Evolutionary conservation across 805 yeast species (phyloP).

Genomic region (Metschnikowia lunata): DNA sequence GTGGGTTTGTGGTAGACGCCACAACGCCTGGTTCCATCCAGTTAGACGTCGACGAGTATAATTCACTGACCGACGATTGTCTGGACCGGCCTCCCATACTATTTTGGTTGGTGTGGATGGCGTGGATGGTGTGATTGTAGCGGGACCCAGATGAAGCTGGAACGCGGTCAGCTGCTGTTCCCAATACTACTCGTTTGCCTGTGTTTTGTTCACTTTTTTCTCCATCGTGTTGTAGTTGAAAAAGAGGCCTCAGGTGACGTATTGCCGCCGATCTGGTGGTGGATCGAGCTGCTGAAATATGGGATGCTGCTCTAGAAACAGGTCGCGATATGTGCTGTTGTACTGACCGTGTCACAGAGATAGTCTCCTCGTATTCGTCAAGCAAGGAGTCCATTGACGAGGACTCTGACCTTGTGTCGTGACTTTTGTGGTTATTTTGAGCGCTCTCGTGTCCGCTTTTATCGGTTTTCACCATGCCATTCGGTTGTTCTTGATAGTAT

Average conservation of each 20-base stretch:
- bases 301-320: slow-evolving; percentile 22
- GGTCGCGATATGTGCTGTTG: slow-evolving; percentile 23
- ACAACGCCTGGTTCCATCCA: slow-evolving; percentile 48
- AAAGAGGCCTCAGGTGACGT: neutral
- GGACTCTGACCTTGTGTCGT: slow-evolving; percentile 8
- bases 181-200: neutral
- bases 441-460: neutral
- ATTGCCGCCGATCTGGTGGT: neutral
- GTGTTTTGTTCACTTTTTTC: neutral
- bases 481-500: neutral
- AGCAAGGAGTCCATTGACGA: slow-evolving; percentile 38
- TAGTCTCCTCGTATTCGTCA: slow-evolving; percentile 43
- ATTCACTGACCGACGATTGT: slow-evolving; percentile 37
- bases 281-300: slow-evolving; percentile 16
- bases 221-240: neutral
- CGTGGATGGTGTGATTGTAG: slow-evolving; percentile 27
- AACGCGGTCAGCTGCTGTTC: slow-evolving; percentile 16
- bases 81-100: slow-evolving; percentile 24
- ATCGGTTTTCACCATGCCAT: neutral
- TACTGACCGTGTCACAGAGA: slow-evolving; percentile 26
- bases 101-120: slow-evolving; percentile 22
- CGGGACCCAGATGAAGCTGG: slow-evolving; percentile 36
- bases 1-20: neutral
- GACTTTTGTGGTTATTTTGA: neutral
- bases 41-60: slow-evolving; percentile 40